Evolutionary conservation across 1,139 yeast genomes (phyloP).

Genomic region (Suhomyces chickasaworum): DNA sequence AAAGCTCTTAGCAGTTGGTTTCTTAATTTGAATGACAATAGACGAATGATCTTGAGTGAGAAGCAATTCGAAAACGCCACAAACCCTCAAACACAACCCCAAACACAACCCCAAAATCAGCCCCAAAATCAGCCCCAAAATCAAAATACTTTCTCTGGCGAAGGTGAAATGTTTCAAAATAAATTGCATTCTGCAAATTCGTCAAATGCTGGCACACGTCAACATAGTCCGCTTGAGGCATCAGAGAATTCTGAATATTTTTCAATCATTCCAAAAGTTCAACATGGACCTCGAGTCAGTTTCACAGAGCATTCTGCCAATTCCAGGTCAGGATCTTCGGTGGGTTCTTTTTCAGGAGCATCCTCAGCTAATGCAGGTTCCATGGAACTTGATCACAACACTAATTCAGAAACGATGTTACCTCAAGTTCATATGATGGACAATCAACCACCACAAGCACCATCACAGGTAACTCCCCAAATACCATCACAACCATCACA

Average conservation of each 20-base stretch:
- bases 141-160: not conserved
- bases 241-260: conserved; percentile 7
- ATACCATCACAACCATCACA: too few species aligned
- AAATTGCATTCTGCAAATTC: conserved; percentile 1
- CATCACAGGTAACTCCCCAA: too few species aligned
- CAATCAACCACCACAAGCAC: not conserved
- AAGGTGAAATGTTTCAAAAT: conserved; percentile 8
- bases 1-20: conserved; percentile 32
- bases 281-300: conserved; percentile 7
- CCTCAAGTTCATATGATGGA: not conserved
- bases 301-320: not conserved
- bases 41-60: conserved; percentile 11
- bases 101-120: too few species aligned
- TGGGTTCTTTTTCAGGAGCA: conserved; percentile 8
- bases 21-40: conserved; percentile 25
- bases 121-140: too few species aligned
- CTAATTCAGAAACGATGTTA: not conserved
- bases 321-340: conserved; percentile 7
- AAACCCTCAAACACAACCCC: too few species aligned
- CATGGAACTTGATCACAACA: not conserved
- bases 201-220: conserved; percentile 6
- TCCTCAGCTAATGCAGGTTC: conserved; percentile 7
- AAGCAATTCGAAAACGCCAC: conserved; percentile 2
- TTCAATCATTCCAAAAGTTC: conserved; percentile 8
- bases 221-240: conserved; percentile 7